Evolutionary conservation across 441 rosid species (phyloP), one percentile per base, ranked within the genome.

Genomic region (Pelargonium myrrhifolium): DNA sequence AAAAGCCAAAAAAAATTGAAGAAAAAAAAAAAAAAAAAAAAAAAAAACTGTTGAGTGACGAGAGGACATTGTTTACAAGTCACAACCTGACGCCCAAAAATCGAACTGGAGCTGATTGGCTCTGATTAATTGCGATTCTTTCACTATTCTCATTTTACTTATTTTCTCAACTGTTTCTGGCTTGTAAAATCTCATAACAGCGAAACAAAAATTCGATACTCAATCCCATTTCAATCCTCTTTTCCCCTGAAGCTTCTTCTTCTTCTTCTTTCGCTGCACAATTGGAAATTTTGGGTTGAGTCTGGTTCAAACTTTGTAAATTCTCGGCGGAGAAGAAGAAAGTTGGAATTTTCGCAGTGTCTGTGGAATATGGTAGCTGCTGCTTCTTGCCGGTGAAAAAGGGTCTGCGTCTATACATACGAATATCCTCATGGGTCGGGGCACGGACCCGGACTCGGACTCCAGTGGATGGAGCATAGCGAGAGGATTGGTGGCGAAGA

Each of bases 401-500:
- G 63, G 37, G 62, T 56, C n/a, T 59, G 37, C 17, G 37, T n/a
- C 15, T 59, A 59, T 59, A 59, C 37, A 12, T 42, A 24, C 31
- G 22, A 20, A 22, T 58, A 22, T 58, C 31, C n/a, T 9, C 14
- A 72, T 72, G 66, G 64, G 78, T 15, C 64, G 74, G n/a, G 72
- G 71, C 37, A 72, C 87, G 70, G 82, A 65, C 22, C 68, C 79
- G 77, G 82, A 73, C 71, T 74, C 89, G 64, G 83, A 77, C 74
- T 73, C 90, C 8, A 84, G 83, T 75, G 93, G 90, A n/a, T 85
- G 96, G 96, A 78, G 89, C 77, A 80, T 82, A 65, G 93, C 86
- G 59, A 86, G 83, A 60, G 96, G 96, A 17, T 31, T 87, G 37
- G 81, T 83, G 35, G 72, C 84, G 64, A 90, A 89, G 87, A 75